phyloP scores from a whole-genome alignment of 306 rosid species.

The Purshia tridentata region DNA sequence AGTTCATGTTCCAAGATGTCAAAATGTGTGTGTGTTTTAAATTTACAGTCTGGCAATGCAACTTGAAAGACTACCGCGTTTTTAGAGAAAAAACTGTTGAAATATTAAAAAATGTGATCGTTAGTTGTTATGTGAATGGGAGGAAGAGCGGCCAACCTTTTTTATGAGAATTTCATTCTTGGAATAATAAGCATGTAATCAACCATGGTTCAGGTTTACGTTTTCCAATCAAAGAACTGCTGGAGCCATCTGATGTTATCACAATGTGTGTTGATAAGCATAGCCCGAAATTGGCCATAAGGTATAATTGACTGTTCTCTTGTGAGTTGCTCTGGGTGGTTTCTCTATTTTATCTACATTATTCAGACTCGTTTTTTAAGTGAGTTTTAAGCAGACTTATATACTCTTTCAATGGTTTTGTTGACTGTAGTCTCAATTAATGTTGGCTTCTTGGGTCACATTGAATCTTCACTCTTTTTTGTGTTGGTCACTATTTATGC shows the following conservation, averaged over 20 bases:
- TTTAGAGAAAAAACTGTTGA: background rate
- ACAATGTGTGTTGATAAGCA: conserved; percentile 56
- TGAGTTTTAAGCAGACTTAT: background rate
- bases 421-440: background rate
- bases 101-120: background rate
- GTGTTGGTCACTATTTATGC: conserved; percentile 12
- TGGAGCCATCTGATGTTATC: conserved; percentile 65
- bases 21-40: no score
- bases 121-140: background rate
- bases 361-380: conserved; percentile 1
- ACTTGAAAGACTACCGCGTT: background rate
- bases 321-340: background rate
- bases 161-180: background rate
- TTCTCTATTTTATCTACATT: conserved; percentile 16
- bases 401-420: background rate
- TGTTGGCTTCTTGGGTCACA: background rate
- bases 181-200: background rate
- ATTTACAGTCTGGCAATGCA: no score
- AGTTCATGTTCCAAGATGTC: background rate
- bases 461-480: conserved; percentile 2
- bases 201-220: conserved; percentile 58
- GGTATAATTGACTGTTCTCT: conserved; percentile 53
- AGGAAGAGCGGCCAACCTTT: background rate
- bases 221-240: conserved; percentile 57
- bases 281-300: conserved; percentile 69